These are phyloP conservation scores for Sarocladiaceae sp. DNA, from an alignment of 2,329 filamentous ascomycete genomes.

Conservation along the genomic window DNA sequence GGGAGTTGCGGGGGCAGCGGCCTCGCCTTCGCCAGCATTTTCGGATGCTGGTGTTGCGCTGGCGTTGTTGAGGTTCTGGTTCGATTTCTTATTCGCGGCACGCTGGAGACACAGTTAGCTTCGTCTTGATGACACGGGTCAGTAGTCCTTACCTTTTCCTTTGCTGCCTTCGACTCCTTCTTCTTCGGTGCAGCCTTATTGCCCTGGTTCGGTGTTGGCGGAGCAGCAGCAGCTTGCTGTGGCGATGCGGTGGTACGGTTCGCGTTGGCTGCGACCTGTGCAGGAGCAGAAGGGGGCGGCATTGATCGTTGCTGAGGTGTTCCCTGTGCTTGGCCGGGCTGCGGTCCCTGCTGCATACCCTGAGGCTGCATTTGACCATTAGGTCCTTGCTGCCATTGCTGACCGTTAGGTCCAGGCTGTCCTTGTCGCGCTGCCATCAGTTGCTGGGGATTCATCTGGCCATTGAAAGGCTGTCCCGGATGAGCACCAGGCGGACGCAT, in stretches of 20 bases:
- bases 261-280: conserved; percentile 35
- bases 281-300: conserved; percentile 62
- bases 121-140: neutral
- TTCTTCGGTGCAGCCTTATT: conserved; percentile 76
- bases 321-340: conserved; percentile 45
- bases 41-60: conserved; percentile 56
- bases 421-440: conserved; percentile 43
- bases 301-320: conserved; percentile 70
- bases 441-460: conserved; percentile 56
- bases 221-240: conserved; percentile 60
- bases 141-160: conserved; percentile 57
- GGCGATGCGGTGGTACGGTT: conserved; percentile 56
- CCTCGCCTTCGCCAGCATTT: conserved; percentile 50
- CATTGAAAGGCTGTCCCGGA: conserved; percentile 51
- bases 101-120: conserved; percentile 28
- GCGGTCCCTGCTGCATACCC: conserved; percentile 29
- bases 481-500: conserved; percentile 69
- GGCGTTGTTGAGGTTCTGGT: conserved; percentile 43
- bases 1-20: conserved; percentile 58
- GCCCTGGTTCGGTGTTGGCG: conserved; percentile 70
- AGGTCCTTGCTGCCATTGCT: conserved; percentile 37
- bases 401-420: conserved; percentile 24
- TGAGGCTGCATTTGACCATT: conserved; percentile 37
- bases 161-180: conserved; percentile 63
- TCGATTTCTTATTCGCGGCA: conserved; percentile 60